Percentiles rank a stretch among this genome's conserved stretches.
Evolutionary conservation across 1,284 basidiomycete species (phyloP).

Genomic region (Boletellus deceptivus): DNA sequence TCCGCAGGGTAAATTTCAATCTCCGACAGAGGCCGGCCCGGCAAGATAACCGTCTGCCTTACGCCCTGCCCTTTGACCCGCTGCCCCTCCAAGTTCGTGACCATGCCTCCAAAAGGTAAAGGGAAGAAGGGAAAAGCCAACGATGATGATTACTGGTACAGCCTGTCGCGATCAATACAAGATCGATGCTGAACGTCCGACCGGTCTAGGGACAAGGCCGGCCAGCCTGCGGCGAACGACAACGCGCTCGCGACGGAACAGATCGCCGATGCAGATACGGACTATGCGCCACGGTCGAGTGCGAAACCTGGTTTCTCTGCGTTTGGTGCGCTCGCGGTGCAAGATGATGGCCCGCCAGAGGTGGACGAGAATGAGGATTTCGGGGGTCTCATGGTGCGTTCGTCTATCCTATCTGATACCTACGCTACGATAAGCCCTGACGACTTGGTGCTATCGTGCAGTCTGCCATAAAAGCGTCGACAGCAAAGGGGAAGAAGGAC

Average conservation of each 20-base stretch:
- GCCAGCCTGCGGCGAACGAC: slow-evolving; percentile 54
- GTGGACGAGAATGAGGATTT: slow-evolving; percentile 73
- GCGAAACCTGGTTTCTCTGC: slow-evolving; percentile 45
- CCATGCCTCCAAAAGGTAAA: slow-evolving; percentile 87
- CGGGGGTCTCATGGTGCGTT: slow-evolving; percentile 81
- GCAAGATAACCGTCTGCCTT: slow-evolving; percentile 16
- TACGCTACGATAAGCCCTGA: background rate
- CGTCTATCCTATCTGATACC: background rate
- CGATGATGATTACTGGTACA: slow-evolving; percentile 82
- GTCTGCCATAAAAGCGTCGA: slow-evolving; percentile 58
- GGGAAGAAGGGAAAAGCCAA: slow-evolving; percentile 85
- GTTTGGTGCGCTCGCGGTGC: slow-evolving; percentile 50
- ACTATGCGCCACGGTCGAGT: slow-evolving; percentile 28
- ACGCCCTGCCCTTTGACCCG: background rate
- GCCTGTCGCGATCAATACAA: slow-evolving; percentile 25
- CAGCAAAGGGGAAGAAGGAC: slow-evolving; percentile 57
- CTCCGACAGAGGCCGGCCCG: slow-evolving; percentile 16
- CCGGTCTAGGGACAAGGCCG: slow-evolving; percentile 61
- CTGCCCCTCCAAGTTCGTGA: slow-evolving; percentile 1
- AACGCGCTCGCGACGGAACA: slow-evolving; percentile 32
- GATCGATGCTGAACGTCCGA: slow-evolving; percentile 13
- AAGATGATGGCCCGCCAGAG: slow-evolving; percentile 44
- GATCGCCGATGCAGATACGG: slow-evolving; percentile 45
- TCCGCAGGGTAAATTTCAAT: slow-evolving; percentile 2
- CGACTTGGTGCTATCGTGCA: slow-evolving; percentile 20